These are phyloP conservation scores for Cudoniella acicularis DNA, from an alignment of 495 filamentous ascomycete genomes.

Conservation along the genomic window DNA sequence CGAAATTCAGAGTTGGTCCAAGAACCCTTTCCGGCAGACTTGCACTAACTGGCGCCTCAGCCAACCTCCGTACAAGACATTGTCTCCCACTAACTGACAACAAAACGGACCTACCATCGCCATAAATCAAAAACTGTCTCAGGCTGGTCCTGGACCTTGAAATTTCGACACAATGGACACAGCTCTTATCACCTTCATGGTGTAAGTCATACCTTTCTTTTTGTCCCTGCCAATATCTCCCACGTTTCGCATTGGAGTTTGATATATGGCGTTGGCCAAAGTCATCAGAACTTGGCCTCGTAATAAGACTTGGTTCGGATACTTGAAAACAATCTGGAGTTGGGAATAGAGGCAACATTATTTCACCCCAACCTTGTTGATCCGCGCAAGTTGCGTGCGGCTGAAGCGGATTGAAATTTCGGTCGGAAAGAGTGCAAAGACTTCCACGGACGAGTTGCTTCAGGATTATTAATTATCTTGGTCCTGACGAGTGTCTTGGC, in stretches of 20 bases:
- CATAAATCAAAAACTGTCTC: not conserved
- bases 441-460: not conserved
- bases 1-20: not conserved
- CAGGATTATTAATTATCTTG: not conserved
- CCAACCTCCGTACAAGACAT: not conserved
- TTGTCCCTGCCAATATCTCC: not conserved
- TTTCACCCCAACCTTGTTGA: not conserved
- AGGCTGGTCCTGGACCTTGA: constrained; percentile 18
- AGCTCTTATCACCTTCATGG: constrained; percentile 26
- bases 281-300: not conserved
- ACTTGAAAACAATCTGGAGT: not conserved
- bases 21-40: not conserved
- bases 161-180: constrained; percentile 24
- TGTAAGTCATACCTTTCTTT: constrained; percentile 21
- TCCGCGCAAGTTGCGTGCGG: not conserved
- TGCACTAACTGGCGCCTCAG: not conserved
- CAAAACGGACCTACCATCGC: not conserved
- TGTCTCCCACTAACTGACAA: not conserved
- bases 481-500: not conserved
- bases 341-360: not conserved
- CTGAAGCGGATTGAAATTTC: not conserved
- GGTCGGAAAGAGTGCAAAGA: not conserved
- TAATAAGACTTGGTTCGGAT: not conserved
- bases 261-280: not conserved
- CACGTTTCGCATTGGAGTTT: not conserved